These are phyloP conservation scores for Trypanosoma conorhini DNA, from an alignment of 208 protist species.

Conservation along the genomic window DNA sequence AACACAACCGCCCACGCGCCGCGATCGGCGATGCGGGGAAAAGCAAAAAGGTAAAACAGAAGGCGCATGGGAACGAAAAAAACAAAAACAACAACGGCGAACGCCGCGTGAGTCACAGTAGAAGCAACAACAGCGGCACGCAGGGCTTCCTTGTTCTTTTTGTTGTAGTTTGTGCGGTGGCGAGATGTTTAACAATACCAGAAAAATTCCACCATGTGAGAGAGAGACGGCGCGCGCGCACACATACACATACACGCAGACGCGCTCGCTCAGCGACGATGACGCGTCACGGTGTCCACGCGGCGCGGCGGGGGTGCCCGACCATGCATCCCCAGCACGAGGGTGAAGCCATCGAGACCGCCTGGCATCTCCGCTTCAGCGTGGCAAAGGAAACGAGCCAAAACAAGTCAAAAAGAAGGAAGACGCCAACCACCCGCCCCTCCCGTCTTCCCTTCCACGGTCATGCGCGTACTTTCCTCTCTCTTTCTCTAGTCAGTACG, in stretches of 20 bases:
- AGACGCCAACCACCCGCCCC: too few relatives aligned
- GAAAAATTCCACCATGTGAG: background rate
- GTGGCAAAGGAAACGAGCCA: background rate
- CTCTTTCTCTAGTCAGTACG: constrained; percentile 9
- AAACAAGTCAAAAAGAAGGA: background rate
- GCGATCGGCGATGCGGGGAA: background rate
- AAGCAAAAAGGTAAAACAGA: background rate
- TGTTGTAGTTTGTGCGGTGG: background rate
- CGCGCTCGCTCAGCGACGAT: too few relatives aligned
- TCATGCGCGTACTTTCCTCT: too few relatives aligned
- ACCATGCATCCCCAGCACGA: background rate
- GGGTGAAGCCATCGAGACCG: background rate
- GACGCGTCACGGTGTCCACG: background rate
- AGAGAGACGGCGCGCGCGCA: background rate
- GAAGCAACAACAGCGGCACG: background rate
- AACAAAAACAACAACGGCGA: background rate
- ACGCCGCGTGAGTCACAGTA: background rate
- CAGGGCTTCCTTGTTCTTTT: too few relatives aligned
- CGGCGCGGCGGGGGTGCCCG: too few relatives aligned
- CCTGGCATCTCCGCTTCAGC: background rate
- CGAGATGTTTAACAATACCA: background rate
- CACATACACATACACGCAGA: background rate
- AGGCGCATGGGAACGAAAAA: background rate
- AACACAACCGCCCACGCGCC: background rate
- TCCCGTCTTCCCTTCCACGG: background rate